These are phyloP conservation scores for Citrullus colocynthis DNA, from an alignment of 306 rosid species.

Conservation along the genomic window DNA sequence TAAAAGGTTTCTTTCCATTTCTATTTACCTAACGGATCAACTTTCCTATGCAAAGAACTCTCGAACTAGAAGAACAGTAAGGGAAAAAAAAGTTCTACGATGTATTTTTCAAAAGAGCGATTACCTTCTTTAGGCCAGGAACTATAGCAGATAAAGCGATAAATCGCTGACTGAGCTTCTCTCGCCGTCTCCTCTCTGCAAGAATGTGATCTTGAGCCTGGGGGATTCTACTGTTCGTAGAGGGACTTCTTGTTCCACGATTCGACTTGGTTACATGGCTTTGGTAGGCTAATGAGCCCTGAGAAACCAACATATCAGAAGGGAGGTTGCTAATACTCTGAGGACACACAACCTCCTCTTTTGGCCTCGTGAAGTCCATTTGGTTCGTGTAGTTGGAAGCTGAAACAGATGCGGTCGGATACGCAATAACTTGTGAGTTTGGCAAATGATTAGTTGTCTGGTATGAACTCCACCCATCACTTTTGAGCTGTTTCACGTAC, in stretches of 20 bases:
- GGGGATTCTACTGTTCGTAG: conserved; percentile 33
- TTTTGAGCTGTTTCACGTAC: conserved; percentile 37
- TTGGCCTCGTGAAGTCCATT: conserved; percentile 42
- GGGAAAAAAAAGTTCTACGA: neutral
- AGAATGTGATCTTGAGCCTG: conserved; percentile 68
- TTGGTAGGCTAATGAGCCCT: conserved; percentile 32
- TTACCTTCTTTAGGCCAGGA: conserved; percentile 93
- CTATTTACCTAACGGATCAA: neutral
- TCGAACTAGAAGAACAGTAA: neutral
- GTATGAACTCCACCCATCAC: conserved; percentile 36
- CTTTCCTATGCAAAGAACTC: neutral
- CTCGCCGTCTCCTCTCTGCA: conserved; percentile 80
- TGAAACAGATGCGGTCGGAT: conserved; percentile 37
- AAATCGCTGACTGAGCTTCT: conserved; percentile 85
- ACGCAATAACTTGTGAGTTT: conserved; percentile 27
- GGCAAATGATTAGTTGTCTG: conserved; percentile 14
- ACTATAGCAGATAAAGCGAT: conserved; percentile 78
- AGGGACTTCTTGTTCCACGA: conserved; percentile 23
- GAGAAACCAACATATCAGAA: conserved; percentile 32
- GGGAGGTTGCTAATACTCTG: conserved; percentile 20
- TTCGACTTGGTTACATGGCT: conserved; percentile 7
- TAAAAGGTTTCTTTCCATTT: neutral
- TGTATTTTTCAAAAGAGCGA: neutral
- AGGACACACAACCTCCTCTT: conserved; percentile 40
- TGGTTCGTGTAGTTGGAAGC: conserved; percentile 32